Conservation (phyloP, 768 basidiomycete species). For the Tremella yokohamensis region DNA sequence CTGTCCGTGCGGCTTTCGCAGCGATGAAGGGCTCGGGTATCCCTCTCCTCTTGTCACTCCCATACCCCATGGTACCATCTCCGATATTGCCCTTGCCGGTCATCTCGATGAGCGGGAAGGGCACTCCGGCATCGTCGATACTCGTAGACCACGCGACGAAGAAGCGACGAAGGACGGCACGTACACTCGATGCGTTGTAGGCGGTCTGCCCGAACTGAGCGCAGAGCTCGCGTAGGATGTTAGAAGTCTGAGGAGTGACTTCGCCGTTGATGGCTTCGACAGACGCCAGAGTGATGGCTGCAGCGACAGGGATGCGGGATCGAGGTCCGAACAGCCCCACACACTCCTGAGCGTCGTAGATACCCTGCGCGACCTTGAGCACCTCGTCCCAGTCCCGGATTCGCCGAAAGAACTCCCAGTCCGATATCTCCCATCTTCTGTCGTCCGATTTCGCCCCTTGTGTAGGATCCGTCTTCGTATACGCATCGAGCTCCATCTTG, state of each 20-base stretch:
- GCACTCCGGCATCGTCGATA: conserved; percentile 24
- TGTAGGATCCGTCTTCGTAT: conserved; percentile 2
- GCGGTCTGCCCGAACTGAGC: conserved; percentile 9
- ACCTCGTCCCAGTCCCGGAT: conserved; percentile 19
- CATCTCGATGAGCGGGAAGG: conserved; percentile 16
- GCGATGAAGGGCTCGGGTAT: conserved; percentile 31
- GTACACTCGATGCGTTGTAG: conserved; percentile 8
- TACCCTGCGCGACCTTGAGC: conserved; percentile 16
- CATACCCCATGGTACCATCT: conserved; percentile 21
- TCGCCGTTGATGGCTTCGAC: conserved; percentile 9
- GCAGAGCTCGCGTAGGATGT: conserved; percentile 17
- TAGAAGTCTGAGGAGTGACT: conserved; percentile 10
- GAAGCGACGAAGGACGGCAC: conserved; percentile 18
- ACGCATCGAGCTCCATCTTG: conserved; percentile 1
- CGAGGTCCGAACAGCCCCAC: conserved; percentile 15
- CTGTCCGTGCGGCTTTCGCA: conserved; percentile 8
- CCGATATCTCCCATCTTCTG: conserved; percentile 13
- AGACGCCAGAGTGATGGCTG: conserved; percentile 19
- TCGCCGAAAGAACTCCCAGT: conserved; percentile 17
- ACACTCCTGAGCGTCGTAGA: conserved; percentile 28
- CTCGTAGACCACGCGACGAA: conserved; percentile 35
- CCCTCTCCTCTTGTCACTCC: conserved; percentile 24
- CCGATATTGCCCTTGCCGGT: conserved; percentile 20
- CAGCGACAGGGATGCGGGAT: conserved; percentile 3
- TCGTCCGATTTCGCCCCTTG: background rate